Evolutionary conservation across 2,329 filamentous ascomycete species (phyloP), one percentile per base, ranked within the genome.

Genomic region (Trichoderma polysporum): DNA sequence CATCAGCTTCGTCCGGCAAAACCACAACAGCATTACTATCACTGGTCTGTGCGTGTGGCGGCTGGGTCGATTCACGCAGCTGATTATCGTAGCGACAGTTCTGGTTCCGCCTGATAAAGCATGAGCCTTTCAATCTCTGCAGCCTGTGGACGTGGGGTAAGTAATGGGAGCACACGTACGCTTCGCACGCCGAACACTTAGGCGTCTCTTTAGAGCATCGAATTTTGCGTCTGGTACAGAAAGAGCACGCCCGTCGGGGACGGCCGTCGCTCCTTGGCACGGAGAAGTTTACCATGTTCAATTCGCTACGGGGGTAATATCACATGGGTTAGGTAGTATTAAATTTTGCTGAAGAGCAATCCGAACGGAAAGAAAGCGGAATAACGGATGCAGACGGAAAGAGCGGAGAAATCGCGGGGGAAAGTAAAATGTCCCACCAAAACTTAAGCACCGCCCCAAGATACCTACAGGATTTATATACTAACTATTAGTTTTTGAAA

Each of bases 211-310:
- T 63, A 35, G 60, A 37, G 47, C 60, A 63, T 49, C 60, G 60
- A 31, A 63, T 63, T 47, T 63, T 63, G n/a, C 60, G 60, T 22
- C 60, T 25, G 5, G 60, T 33, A 31, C 60, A 63, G 33, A 63
- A 63, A 15, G 33, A 29, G 33, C 60, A 63, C 29, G 60, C 47
- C 17, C 60, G 45, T 17, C 60, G 60, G 29, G 60, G 41, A 56
- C 52, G 52, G 27, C 37, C 37, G 7, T 41, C 37, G 37, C 37
- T 41, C 37, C 37, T 41, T 17, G 37, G 10, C 17, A 9, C 4
- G 37, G 37, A 9, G 37, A 17, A 41, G 37, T 41, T 41, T 41
- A 41, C 37, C 37, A 41, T 41, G 37, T 41, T 41, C 37, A 41
- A 41, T 10, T 41, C 17, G 3, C 37, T 41, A 41, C 12, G 33